These are phyloP conservation scores for Penstemon davidsonii DNA, from an alignment of 257 asterid genomes.

Conservation along the genomic window DNA sequence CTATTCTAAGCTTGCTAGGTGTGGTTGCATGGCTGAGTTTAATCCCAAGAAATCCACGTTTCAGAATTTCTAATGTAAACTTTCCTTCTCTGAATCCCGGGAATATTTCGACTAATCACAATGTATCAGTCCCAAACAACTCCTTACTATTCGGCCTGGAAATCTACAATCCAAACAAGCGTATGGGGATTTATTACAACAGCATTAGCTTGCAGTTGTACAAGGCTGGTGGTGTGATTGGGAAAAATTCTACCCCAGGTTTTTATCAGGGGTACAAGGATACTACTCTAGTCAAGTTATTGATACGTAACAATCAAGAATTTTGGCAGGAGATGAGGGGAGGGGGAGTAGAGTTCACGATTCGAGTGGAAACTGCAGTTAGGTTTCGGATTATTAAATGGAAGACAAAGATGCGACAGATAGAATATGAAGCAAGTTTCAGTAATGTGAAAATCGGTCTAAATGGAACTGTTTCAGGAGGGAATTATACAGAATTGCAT, in stretches of 20 bases:
- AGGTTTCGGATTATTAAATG: conserved; percentile 47
- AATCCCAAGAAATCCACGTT: conserved; percentile 37
- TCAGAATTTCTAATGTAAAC: conserved; percentile 20
- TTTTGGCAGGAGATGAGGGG: conserved; percentile 21
- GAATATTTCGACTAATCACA: conserved; percentile 14
- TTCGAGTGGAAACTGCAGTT: conserved; percentile 42
- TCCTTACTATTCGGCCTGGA: conserved; percentile 26
- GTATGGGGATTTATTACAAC: conserved; percentile 39
- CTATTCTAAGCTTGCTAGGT: conserved; percentile 32
- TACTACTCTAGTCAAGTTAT: conserved; percentile 27
- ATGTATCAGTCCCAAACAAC: conserved; percentile 16
- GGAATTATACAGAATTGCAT: conserved; percentile 25
- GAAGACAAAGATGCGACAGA: conserved; percentile 47
- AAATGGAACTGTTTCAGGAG: conserved; percentile 29
- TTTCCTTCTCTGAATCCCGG: conserved; percentile 20
- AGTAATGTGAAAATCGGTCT: conserved; percentile 8
- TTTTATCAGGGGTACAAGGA: conserved; percentile 43
- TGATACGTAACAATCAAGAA: conserved; percentile 19
- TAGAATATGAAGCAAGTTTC: conserved; percentile 35
- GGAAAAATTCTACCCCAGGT: conserved; percentile 27
- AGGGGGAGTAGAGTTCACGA: conserved; percentile 8
- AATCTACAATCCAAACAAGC: conserved; percentile 48
- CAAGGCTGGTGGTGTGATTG: conserved; percentile 19
- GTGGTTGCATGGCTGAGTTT: conserved; percentile 41
- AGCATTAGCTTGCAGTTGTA: conserved; percentile 28